These are phyloP conservation scores for Nicotiana noctiflora DNA, from an alignment of 257 asterid genomes.

Conservation along the genomic window DNA sequence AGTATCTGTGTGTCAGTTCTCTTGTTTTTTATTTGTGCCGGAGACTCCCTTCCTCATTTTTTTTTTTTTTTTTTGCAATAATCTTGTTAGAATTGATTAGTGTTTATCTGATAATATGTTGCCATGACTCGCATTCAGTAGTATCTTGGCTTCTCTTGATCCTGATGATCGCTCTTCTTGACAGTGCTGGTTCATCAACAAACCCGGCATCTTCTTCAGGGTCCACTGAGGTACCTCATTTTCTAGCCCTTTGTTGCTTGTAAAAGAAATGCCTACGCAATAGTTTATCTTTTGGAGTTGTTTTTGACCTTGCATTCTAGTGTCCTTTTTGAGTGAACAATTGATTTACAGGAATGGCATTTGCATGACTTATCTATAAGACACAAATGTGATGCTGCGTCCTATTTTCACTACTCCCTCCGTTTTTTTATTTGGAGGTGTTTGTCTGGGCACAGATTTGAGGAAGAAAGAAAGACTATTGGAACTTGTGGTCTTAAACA, in stretches of 20 bases:
- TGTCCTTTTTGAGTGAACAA: not conserved
- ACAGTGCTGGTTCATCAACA: slow-evolving; percentile 53
- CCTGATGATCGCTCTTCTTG: slow-evolving; percentile 22
- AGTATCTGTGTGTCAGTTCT: not conserved
- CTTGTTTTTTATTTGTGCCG: not conserved
- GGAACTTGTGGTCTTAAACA: not conserved
- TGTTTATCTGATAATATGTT: not conserved
- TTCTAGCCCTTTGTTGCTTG: slow-evolving; percentile 10
- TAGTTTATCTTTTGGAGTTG: not conserved
- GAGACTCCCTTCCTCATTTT: not conserved
- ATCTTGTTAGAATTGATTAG: not conserved
- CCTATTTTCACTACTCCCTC: not conserved
- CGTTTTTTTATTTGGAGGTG: not conserved
- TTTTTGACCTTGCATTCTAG: not conserved
- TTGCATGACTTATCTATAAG: not conserved
- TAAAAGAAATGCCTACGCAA: not conserved
- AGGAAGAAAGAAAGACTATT: not conserved
- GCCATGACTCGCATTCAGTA: not conserved
- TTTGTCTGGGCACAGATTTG: not conserved
- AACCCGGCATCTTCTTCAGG: slow-evolving; percentile 65
- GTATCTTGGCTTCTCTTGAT: not conserved
- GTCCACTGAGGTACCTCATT: slow-evolving; percentile 57
- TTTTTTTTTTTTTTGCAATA: not conserved
- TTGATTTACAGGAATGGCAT: not conserved
- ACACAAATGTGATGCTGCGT: not conserved